A percentile compares a stretch with the other conserved stretches of the same genome.
Conservation (phyloP, 176 grass and related monocot species). For the Oryza meridionalis region DNA sequence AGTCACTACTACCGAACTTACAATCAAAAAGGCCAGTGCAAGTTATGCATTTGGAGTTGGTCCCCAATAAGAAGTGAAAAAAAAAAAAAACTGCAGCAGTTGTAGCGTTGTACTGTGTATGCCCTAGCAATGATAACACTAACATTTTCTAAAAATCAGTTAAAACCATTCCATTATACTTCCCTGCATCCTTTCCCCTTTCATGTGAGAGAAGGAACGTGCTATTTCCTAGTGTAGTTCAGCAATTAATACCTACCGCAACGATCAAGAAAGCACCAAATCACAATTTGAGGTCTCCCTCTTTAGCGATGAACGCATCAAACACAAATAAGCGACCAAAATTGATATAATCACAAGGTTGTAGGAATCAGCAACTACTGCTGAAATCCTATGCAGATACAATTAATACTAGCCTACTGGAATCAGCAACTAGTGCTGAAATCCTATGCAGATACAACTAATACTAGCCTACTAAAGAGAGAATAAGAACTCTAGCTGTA, state of each 20-base stretch:
- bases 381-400: neutral
- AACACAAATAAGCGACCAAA: neutral
- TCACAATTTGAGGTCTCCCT: neutral
- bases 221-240: neutral
- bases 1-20: neutral
- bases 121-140: neutral
- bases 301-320: neutral
- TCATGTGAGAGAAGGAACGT: neutral
- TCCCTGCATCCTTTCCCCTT: neutral
- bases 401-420: no score
- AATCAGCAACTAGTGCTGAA: neutral
- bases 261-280: neutral
- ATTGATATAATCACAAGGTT: neutral
- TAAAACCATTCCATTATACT: neutral
- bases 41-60: neutral
- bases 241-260: neutral
- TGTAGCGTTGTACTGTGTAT: neutral
- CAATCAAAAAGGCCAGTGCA: neutral
- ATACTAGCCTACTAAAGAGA: neutral
- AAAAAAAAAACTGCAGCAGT: no score
- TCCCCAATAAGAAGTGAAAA: neutral
- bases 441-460: neutral
- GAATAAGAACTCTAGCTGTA: neutral
- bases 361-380: neutral
- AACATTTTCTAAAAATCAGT: neutral